Percentiles rank a stretch among this genome's conserved stretches.
phyloP scores from a whole-genome alignment of 2,329 filamentous ascomycete genomes.

The Fusarium mexicanum region DNA sequence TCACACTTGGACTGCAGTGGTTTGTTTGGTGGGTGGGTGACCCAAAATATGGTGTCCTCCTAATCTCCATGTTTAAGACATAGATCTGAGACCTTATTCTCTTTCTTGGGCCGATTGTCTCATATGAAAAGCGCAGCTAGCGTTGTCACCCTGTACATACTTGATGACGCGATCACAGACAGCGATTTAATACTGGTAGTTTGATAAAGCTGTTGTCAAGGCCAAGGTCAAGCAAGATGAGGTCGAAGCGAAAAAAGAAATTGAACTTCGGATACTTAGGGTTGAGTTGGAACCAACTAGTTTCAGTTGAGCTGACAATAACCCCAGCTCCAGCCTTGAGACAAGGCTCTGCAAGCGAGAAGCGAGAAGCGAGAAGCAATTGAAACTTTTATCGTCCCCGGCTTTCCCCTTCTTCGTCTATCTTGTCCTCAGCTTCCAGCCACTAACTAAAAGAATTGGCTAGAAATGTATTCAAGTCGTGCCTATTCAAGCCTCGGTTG shows the following conservation, averaged over 20 bases:
- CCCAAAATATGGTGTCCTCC: neutral
- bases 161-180: constrained; percentile 27
- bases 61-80: constrained; percentile 23
- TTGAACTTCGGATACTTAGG: constrained; percentile 1
- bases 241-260: neutral
- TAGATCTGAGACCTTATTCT: constrained; percentile 23
- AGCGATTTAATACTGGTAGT: neutral
- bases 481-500: neutral
- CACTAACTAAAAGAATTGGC: neutral
- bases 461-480: neutral
- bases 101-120: constrained; percentile 5
- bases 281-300: neutral
- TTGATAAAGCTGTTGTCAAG: neutral
- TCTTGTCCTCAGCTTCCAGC: neutral
- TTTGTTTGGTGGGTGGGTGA: neutral
- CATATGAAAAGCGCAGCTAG: constrained; percentile 12
- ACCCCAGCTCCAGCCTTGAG: neutral
- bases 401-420: neutral
- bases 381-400: neutral
- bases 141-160: constrained; percentile 3
- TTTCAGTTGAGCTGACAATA: constrained; percentile 22
- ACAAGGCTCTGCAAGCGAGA: neutral
- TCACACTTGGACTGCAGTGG: neutral
- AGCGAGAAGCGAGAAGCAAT: neutral
- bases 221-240: neutral